Evolutionary conservation across 164 flowering plant species (phyloP), one percentile per base, ranked within the genome.

Genomic region (Aristolochia fimbriata): DNA sequence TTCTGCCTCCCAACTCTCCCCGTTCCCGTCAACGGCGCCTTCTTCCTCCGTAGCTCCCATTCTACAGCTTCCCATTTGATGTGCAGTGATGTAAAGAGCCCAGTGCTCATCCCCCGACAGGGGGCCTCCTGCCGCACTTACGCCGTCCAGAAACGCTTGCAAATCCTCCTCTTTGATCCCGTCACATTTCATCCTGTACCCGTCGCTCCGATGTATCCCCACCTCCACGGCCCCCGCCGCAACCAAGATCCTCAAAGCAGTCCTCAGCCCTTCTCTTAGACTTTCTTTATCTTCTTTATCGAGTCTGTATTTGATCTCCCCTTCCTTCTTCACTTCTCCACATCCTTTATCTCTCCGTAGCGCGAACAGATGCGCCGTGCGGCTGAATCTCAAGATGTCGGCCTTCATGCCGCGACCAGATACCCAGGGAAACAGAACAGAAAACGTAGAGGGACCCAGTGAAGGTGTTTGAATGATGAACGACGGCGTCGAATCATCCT

Each of bases 1-100:
- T 52, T 78, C 74, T 46, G 75, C 79, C 49, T 78, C 82, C 82
- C 82, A 78, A 61, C 76, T 78, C 71, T 78, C 76, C 15, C 79
- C 82, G 30, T 71, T 71, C 57, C 62, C 77, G 69, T 78, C 79
- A 60, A 78, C 76, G 16, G 63, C 79, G 5, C 79, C 77, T 21
- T 67, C 72, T 23, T 62, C 57, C 57, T 73, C 74, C 1, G 15
- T 67, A 45, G 55, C 68, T 24, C 78, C 78, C 78, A 78, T 78
- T 23, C 76, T 71, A 51, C 82, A 78, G 49, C 76, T 75, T 51
- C 79, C 73, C 79, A 78, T 70, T 61, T 75, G 81, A 68, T 78
- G 81, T 4, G 81, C 81, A 25, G 73, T 65, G 7, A 24, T 4
- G 24, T 70, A 78, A 1, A 59, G 21, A n/a, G 55, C 59, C 78